Evolutionary conservation across 345 rosid genomes (phyloP).

Genomic region (Brassica nigra): DNA sequence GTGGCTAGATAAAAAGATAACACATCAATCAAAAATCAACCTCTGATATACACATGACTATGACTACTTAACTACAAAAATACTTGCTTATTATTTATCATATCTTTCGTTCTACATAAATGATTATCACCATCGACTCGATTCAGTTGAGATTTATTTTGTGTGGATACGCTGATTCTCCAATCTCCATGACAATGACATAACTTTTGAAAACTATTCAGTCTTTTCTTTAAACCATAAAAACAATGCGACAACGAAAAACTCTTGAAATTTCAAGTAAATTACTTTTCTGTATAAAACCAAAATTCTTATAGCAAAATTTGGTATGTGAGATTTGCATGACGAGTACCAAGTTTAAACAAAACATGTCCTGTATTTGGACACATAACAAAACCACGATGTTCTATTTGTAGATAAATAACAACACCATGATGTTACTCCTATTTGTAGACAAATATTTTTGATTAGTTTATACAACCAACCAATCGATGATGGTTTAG

Average conservation of each 20-base stretch:
- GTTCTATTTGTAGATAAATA: background rate
- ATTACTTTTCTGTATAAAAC: background rate
- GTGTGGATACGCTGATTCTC: conserved; percentile 14
- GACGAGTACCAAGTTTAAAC: background rate
- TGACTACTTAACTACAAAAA: background rate
- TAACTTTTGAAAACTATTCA: background rate
- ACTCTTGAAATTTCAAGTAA: background rate
- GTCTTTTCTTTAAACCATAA: conserved; percentile 10
- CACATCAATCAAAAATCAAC: background rate
- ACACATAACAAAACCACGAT: background rate
- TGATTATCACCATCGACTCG: background rate
- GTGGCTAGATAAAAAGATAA: background rate
- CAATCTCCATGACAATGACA: conserved; percentile 18
- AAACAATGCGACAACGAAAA: conserved; percentile 2
- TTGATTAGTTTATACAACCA: conserved; percentile 1
- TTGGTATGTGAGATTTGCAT: background rate
- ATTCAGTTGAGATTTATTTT: conserved; percentile 4
- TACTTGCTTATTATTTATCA: background rate
- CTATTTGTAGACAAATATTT: background rate
- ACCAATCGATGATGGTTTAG: background rate
- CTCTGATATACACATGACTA: background rate
- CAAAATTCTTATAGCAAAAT: background rate
- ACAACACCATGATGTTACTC: conserved; percentile 10
- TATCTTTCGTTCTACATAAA: background rate
- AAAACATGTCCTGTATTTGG: conserved; percentile 9